These are phyloP conservation scores for Trametes villosa DNA, from an alignment of 768 basidiomycete genomes.

Conservation along the genomic window DNA sequence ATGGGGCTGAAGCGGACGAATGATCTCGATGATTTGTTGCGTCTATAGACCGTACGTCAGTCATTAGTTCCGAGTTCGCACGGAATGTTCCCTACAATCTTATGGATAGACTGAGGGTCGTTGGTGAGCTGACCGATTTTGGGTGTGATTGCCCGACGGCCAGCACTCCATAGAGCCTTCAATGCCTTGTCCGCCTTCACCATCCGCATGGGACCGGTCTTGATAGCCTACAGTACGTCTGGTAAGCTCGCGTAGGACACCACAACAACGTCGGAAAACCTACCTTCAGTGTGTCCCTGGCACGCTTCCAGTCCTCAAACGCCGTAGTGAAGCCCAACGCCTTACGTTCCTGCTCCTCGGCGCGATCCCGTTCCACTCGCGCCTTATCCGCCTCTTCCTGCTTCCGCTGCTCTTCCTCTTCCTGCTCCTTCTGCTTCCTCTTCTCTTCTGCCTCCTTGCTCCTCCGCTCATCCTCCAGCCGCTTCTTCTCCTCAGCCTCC, in stretches of 20 bases:
- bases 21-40: conserved; percentile 46
- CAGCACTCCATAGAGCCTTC: conserved; percentile 66
- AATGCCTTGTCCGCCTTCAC: conserved; percentile 62
- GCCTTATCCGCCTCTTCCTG: conserved; percentile 34
- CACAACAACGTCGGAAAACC: conserved; percentile 20
- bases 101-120: conserved; percentile 59
- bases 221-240: conserved; percentile 68
- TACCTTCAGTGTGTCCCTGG: conserved; percentile 59
- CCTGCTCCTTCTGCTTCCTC: conserved; percentile 32
- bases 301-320: conserved; percentile 67
- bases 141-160: conserved; percentile 80
- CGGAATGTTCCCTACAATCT: conserved; percentile 57
- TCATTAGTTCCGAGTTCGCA: conserved; percentile 7
- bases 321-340: conserved; percentile 56
- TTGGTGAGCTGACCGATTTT: conserved; percentile 89
- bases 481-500: conserved; percentile 33
- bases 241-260: no score
- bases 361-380: conserved; percentile 36
- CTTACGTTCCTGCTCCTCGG: conserved; percentile 44
- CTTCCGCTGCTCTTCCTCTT: conserved; percentile 43
- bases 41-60: conserved; percentile 38
- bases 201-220: conserved; percentile 61
- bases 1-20: conserved; percentile 38
- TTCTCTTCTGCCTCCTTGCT: conserved; percentile 31
- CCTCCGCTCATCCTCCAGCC: conserved; percentile 33